Evolutionary conservation across 2,329 filamentous ascomycete species (phyloP), one percentile per base, ranked within the genome.

Genomic region (Penicillium sp.): DNA sequence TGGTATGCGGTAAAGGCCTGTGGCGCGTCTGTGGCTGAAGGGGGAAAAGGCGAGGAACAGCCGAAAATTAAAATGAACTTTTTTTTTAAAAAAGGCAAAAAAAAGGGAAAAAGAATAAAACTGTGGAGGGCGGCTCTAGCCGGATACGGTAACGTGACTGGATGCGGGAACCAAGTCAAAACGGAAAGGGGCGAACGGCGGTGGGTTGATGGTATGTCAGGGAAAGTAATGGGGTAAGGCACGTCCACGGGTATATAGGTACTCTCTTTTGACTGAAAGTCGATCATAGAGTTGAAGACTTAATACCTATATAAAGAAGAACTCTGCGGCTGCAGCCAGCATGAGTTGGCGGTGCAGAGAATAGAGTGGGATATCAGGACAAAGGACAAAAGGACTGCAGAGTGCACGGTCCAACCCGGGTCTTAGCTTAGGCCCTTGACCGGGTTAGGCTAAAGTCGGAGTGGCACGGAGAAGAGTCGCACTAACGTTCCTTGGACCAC

Each of bases 131-230:
- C n/a, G 20, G 35, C 37, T 22, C 54, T 57, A 55, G 4, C 54
- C 36, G 13, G 20, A 47, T 34, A 4, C 3, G 26, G 52, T 49
- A 51, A 51, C 53, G 50, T 47, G 44, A 49, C 42, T 47, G 39
- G 45, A 44, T 42, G 50, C 41, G 41, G 41, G 42, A 38, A 31
- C 34, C 18, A 29, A 14, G 31, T 23, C 42, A 51, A 49, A 54
- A 58, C 56, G 56, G 56, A 58, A 58, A 54, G 56, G 31, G 56
- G 56, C 52, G 40, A 58, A 54, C 50, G 51, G 46, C 52, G 49
- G n/a, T 9, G 35, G 44, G 46, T 31, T 42, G 50, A 50, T 52
- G 54, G 54, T 45, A 52, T 52, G 46, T 50, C 51, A 47, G 48
- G 50, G 42, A 20, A 27, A 40, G 44, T 51, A 46, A 49, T 56